Evolutionary conservation across 305 asterid species (phyloP).

Genomic region (Solanum hybrid): DNA sequence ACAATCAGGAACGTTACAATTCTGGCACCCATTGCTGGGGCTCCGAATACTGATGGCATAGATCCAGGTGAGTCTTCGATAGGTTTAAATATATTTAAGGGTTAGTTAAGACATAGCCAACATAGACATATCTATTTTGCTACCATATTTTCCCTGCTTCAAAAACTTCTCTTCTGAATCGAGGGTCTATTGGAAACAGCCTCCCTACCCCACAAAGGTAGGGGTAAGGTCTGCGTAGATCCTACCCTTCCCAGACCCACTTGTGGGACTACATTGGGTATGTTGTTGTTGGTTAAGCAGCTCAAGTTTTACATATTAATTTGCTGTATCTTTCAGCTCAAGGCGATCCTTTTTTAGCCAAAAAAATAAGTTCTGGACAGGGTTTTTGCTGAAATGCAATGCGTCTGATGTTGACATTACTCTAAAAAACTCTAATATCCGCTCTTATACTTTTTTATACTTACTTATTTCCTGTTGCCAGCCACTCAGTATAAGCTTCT

Average conservation of each 20-base stretch:
- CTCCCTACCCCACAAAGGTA: background rate
- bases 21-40: slow-evolving; percentile 61
- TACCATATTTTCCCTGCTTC: background rate
- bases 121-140: background rate
- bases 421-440: background rate
- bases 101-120: background rate
- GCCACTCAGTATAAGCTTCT: slow-evolving; percentile 9
- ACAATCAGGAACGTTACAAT: slow-evolving; percentile 54
- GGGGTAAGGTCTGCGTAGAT: background rate
- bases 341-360: background rate
- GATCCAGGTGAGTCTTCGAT: slow-evolving; percentile 55
- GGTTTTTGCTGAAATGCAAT: background rate
- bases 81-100: background rate
- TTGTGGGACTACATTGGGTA: background rate
- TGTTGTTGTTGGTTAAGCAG: background rate
- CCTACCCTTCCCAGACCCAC: background rate
- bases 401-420: background rate
- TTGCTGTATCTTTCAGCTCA: background rate
- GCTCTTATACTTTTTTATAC: background rate
- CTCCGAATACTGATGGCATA: slow-evolving; percentile 92
- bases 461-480: background rate
- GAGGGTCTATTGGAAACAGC: background rate
- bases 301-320: background rate
- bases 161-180: background rate
- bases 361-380: background rate